A percentile compares a stretch with the other conserved stretches of the same genome.
These are phyloP conservation scores for Boeremia exigua DNA, from an alignment of 2,329 filamentous ascomycete species.

Conservation along the genomic window DNA sequence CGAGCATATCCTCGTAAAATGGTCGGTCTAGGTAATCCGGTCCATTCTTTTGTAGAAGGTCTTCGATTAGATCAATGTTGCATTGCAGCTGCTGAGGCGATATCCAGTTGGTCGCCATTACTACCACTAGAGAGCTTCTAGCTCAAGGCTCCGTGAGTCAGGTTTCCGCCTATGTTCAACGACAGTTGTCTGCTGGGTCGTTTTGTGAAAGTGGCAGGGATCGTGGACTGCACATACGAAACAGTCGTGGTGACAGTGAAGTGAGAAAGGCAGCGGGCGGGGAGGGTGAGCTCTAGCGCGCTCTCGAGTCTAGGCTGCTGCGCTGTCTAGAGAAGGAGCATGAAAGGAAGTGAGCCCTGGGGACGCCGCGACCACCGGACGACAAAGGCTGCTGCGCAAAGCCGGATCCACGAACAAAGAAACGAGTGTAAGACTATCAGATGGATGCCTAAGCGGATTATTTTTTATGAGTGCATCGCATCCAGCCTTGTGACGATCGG, in stretches of 20 bases:
- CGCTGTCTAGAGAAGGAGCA: constrained; percentile 3
- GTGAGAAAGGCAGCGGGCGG: neutral
- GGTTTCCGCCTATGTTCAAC: neutral
- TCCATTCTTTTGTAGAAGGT: constrained; percentile 5
- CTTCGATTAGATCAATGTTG: constrained; percentile 11
- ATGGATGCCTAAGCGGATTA: neutral
- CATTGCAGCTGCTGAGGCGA: constrained; percentile 7
- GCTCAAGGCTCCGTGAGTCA: neutral
- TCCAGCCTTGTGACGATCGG: constrained; percentile 4
- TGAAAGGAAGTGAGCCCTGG: constrained; percentile 4
- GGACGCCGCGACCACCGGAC: neutral
- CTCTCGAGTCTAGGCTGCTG: constrained; percentile 6
- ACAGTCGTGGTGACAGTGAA: neutral
- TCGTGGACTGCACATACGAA: neutral
- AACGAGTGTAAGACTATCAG: neutral
- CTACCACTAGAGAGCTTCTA: neutral
- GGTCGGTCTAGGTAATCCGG: constrained; percentile 1
- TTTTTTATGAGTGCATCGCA: neutral
- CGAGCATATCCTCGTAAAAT: constrained; percentile 14
- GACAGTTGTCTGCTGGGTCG: neutral
- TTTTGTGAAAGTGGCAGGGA: neutral
- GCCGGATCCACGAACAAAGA: neutral
- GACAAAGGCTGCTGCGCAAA: constrained; percentile 1
- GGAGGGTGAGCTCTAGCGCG: neutral
- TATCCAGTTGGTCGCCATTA: constrained; percentile 2